Evolutionary conservation across 2,329 filamentous ascomycete species (phyloP).

Genomic region (Aureobasidium sp.): DNA sequence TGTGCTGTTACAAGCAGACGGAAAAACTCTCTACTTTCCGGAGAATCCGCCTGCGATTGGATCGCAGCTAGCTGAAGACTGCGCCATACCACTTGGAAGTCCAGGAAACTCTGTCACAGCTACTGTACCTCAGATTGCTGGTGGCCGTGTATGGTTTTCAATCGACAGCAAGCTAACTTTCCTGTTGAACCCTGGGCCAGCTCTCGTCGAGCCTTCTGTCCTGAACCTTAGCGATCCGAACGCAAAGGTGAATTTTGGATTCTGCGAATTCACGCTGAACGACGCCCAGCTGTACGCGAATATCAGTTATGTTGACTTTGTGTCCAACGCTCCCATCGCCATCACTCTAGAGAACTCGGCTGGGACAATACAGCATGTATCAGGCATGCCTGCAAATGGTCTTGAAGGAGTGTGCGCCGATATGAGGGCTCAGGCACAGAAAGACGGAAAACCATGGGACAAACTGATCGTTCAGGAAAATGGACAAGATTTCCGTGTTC

Average conservation of each 20-base stretch:
- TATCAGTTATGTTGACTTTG: conserved; percentile 31
- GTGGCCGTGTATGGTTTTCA: conserved; percentile 30
- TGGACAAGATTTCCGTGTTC: conserved; percentile 32
- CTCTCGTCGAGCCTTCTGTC: conserved; percentile 28
- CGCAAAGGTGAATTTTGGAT: conserved; percentile 36
- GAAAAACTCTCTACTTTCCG: conserved; percentile 28
- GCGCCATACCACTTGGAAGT: conserved; percentile 27
- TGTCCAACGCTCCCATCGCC: conserved; percentile 33
- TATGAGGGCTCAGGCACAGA: conserved; percentile 46
- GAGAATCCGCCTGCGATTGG: conserved; percentile 23
- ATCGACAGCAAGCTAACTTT: conserved; percentile 27
- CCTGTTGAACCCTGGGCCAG: conserved; percentile 28
- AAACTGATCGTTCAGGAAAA: conserved; percentile 44
- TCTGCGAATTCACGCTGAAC: conserved; percentile 42
- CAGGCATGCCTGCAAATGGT: conserved; percentile 52
- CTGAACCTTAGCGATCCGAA: conserved; percentile 36
- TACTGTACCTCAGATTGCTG: conserved; percentile 30
- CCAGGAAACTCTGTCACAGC: conserved; percentile 25
- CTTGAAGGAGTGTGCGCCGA: conserved; percentile 48
- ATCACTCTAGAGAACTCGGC: conserved; percentile 29
- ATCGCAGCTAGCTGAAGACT: conserved; percentile 26
- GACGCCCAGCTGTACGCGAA: conserved; percentile 41
- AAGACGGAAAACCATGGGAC: conserved; percentile 56
- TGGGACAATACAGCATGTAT: conserved; percentile 40
- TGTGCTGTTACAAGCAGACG: conserved; percentile 27